Conservation (phyloP, 176 grass and related monocot species). For the Triticum dicoccoides region DNA sequence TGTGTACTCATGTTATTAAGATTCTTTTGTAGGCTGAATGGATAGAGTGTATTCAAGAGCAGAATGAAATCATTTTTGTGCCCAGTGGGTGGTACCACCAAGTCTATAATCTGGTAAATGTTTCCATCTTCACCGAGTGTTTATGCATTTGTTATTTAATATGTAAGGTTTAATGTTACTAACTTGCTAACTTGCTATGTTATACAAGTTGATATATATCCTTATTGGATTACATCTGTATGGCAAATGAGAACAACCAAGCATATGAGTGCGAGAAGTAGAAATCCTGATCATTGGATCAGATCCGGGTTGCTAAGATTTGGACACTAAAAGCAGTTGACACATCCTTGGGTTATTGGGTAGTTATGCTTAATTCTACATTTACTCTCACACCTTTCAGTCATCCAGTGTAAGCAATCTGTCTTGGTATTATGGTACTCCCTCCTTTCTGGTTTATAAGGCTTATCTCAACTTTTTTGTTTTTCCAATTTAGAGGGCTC, state of each 20-base stretch:
- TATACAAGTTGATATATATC: neutral
- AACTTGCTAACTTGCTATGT: neutral
- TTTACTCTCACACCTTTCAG: neutral
- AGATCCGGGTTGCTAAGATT: slow-evolving; percentile 10
- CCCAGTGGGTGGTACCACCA: slow-evolving; percentile 99
- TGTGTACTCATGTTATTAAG: neutral
- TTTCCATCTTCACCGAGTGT: slow-evolving; percentile 6
- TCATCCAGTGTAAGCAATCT: slow-evolving; percentile 20
- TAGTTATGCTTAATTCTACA: neutral
- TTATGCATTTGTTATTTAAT: slow-evolving; percentile 16
- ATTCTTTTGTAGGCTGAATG: slow-evolving; percentile 68
- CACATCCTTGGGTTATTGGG: neutral
- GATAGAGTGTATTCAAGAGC: slow-evolving; percentile 79
- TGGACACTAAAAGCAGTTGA: neutral
- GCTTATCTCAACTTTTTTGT: no score
- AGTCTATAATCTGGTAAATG: slow-evolving; percentile 90
- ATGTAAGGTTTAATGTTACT: neutral
- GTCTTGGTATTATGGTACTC: neutral
- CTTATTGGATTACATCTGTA: neutral
- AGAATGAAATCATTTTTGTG: slow-evolving; percentile 95
- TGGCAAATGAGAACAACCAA: neutral
- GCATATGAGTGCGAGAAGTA: neutral
- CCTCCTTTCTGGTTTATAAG: no score
- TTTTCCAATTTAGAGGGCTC: no score
- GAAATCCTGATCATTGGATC: neutral